Conservation (phyloP, 2,329 filamentous ascomycete genomes). For the Penicillium frequentans region DNA sequence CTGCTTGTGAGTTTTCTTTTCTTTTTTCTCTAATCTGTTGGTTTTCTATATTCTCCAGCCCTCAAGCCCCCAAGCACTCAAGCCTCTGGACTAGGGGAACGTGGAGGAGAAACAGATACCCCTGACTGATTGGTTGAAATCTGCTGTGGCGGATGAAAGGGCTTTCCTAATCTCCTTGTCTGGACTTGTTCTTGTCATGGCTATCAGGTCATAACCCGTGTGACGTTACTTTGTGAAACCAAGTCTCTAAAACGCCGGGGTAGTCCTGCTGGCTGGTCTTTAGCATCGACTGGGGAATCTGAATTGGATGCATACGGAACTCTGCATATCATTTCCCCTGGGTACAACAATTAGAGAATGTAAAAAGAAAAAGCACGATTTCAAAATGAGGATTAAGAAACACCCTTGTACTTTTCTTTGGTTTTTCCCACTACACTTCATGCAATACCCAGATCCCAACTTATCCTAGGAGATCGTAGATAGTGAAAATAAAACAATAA, state of each 20-base stretch:
- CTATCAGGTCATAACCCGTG: conserved; percentile 34
- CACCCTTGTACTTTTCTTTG: not conserved
- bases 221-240: conserved; percentile 43
- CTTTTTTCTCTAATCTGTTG: not conserved
- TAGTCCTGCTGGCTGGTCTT: conserved; percentile 24
- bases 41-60: not conserved
- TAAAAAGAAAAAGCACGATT: not conserved
- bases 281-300: conserved; percentile 13
- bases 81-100: not conserved
- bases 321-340: conserved; percentile 32
- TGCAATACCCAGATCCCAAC: not conserved
- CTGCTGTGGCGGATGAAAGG: conserved; percentile 12
- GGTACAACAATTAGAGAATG: conserved; percentile 27
- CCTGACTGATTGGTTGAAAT: conserved; percentile 24
- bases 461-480: not conserved
- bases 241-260: conserved; percentile 31
- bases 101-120: not conserved
- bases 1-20: conserved; percentile 16
- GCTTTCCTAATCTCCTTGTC: conserved; percentile 5
- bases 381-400: not conserved
- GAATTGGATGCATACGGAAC: conserved; percentile 31
- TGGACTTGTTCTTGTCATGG: not conserved
- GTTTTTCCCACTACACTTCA: not conserved
- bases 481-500: conserved; percentile 4
- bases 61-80: not conserved